A percentile compares a stretch with the other conserved stretches of the same genome.
Conservation (phyloP, 2,329 filamentous ascomycete genomes). For the Didymella pinodella region DNA sequence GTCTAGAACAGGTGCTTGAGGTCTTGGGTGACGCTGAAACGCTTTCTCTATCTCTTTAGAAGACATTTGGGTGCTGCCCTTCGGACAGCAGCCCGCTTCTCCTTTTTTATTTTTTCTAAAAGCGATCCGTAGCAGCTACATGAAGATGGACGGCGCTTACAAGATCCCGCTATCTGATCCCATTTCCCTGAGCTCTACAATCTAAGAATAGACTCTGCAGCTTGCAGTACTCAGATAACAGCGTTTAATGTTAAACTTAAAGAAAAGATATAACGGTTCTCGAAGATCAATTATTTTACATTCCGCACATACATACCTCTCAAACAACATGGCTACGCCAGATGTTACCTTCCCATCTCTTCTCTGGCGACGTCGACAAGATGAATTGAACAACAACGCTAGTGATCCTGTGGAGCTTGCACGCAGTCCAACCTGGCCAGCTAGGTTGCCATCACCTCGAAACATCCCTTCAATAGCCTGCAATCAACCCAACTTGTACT, state of each 20-base stretch:
- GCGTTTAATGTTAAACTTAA: too few species aligned
- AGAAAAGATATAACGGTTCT: too few species aligned
- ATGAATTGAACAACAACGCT: not conserved
- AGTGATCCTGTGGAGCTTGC: not conserved
- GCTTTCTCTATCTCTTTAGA: not conserved
- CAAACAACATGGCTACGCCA: not conserved
- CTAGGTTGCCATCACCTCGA: not conserved
- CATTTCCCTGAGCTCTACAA: too few species aligned
- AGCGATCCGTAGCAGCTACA: too few species aligned
- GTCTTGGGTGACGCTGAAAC: conserved; percentile 15
- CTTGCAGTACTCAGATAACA: too few species aligned
- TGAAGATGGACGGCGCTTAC: not conserved
- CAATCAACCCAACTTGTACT: conserved; percentile 8
- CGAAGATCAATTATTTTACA: too few species aligned
- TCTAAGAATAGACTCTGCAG: too few species aligned
- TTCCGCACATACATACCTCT: too few species aligned
- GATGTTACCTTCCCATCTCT: conserved; percentile 1
- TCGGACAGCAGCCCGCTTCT: not conserved
- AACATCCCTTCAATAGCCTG: not conserved
- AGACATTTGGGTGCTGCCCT: not conserved
- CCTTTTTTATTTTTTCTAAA: not conserved
- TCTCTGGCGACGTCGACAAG: not conserved
- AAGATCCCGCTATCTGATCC: too few species aligned
- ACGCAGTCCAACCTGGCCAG: conserved; percentile 3
- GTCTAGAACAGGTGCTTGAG: conserved; percentile 1